Base-by-base conservation (phyloP, 495 filamentous ascomycete species). In the Aspergillus leporis region DNA sequence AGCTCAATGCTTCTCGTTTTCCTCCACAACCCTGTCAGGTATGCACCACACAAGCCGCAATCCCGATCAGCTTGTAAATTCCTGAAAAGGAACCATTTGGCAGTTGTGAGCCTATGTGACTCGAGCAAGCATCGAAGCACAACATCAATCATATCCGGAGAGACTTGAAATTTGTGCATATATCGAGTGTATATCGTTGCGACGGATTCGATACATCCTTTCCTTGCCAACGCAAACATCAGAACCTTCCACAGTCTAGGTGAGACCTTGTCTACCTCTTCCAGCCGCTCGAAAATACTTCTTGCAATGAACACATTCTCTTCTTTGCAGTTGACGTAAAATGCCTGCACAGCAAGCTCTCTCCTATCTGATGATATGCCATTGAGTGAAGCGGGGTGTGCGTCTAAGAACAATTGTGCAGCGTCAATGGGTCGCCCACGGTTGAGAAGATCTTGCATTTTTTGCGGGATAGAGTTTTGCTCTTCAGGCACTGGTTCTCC, bases 1-100 rank as follows among this genome's bases (percentile, higher is more conserved):
- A 78, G 59, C 32, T 78, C 72, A 13, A 76, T 69, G 31, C 65
- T 77, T 18, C 70, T 61, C 5, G 77, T 74, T 62, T 77, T 80
- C 59, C 62, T 74, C 77, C 77, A 80, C 9, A 78, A 32, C 4
- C 71, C 71, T 28, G 68, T 66, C n/a, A 80, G 69, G 59, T 72
- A 80, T 12, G 70, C 67, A 31, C 74, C 74, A 45, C 69, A 72
- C 10, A 80, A 25, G 3, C 72, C 74, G 34, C 74, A 77, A 23
- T 70, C 64, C 9, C 61, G 57, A 45, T 78, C 77, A 48, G 71
- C 23, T 28, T 61, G 38, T 38, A 78, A 56, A 40, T 70, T 66
- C 10, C 63, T 51, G 19, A 68, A 66, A 41, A 80, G 66, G 25
- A 80, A 55, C 56, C 53, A 66, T 48, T 75, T 76, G 25, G 77